Evolutionary conservation across 1,139 yeast species (phyloP), one percentile per base, ranked within the genome.

Genomic region (Geotrichum europaeum): DNA sequence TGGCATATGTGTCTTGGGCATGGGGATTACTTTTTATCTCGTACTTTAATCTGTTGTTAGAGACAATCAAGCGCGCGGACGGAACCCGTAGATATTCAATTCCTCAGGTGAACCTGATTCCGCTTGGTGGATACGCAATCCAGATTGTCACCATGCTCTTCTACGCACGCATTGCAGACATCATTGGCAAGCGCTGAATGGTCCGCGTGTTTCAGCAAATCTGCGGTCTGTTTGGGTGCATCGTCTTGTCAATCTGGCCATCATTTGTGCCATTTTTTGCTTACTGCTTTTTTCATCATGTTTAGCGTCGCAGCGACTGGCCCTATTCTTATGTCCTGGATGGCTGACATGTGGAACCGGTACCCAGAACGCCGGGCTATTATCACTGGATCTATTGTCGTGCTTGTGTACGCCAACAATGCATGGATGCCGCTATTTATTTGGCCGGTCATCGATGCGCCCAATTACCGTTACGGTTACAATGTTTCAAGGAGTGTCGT

Each of bases 401-500:
- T 51, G 2, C 49, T 50, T 25, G 54, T 51, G 22, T 51, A 56
- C 43, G 53, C 40, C 25, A 55, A 49, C 24, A 50, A 47, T 20
- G 25, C 57, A 6, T 55, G 57, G 57, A 45, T 55, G 57, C 24
- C 47, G 7, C 22, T 55, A n/a, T 30, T 49, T 3, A 30, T 55
- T 18, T 55, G 57, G 57, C 57, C 53, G 6, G 51, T 53, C 24
- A 34, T 20, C 10, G 45, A 55, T 25, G 57, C 57, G 10, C 53
- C 57, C 15, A 34, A 55, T 18, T 55, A 55, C 24, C 43, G 28
- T 32, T 47, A 47, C 49, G 57, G 53, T n/a, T 56, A 51, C 40
- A 49, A 56, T 50, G 13, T 56, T 56, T 40, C 58, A 55, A 18
- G 58, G 54, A 28, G 53, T 50, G 10, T 55, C 58, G 36, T n/a